These are phyloP conservation scores for Hericium erinaceus DNA, from an alignment of 768 basidiomycete genomes.

Conservation along the genomic window DNA sequence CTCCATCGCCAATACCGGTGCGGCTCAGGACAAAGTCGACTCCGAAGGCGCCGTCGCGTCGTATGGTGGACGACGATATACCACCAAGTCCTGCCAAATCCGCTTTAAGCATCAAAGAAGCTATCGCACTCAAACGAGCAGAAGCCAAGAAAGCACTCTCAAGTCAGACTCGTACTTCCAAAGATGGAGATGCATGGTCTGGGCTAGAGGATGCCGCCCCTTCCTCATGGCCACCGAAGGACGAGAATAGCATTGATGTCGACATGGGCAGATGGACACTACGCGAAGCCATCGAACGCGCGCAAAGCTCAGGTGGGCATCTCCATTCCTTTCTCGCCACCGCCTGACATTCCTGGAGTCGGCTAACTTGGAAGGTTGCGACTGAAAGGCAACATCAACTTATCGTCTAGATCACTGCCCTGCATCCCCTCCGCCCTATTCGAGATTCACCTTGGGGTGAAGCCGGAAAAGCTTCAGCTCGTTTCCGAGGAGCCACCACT, in stretches of 20 bases:
- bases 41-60: slow-evolving; percentile 25
- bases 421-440: slow-evolving; percentile 74
- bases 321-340: not conserved
- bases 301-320: slow-evolving; percentile 61
- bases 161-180: slow-evolving; percentile 16
- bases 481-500: slow-evolving; percentile 52
- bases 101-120: slow-evolving; percentile 56
- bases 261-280: slow-evolving; percentile 58
- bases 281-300: slow-evolving; percentile 69
- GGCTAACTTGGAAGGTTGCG: slow-evolving; percentile 33
- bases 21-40: slow-evolving; percentile 22
- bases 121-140: slow-evolving; percentile 70
- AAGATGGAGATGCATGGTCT: slow-evolving; percentile 27
- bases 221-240: slow-evolving; percentile 5
- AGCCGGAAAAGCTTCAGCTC: slow-evolving; percentile 57
- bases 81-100: slow-evolving; percentile 21
- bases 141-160: slow-evolving; percentile 56
- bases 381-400: slow-evolving; percentile 59
- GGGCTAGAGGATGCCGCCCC: slow-evolving; percentile 43
- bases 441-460: slow-evolving; percentile 71
- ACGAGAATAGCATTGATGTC: slow-evolving; percentile 36
- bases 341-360: slow-evolving; percentile 16
- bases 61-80: slow-evolving; percentile 7
- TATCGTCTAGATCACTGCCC: slow-evolving; percentile 61
- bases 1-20: not conserved